phyloP scores from a whole-genome alignment of 2,329 filamentous ascomycete species.

The Phoma sp. region DNA sequence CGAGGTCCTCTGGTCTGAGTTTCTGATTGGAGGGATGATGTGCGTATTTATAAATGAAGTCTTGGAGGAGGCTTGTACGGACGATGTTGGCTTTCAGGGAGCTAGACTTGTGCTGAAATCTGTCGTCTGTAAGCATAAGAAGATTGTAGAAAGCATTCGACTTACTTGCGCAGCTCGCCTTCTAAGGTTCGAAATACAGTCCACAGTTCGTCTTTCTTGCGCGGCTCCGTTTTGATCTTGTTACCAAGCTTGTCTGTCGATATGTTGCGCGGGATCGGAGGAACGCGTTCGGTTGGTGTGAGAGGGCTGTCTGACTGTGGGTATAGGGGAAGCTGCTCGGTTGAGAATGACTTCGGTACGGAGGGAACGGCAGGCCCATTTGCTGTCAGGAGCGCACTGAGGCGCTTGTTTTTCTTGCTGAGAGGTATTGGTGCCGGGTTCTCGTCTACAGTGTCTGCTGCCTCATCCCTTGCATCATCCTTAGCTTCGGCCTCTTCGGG shows the following conservation, averaged over 20 bases:
- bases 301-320: slow-evolving; percentile 39
- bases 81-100: slow-evolving; percentile 77
- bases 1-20: slow-evolving; percentile 79
- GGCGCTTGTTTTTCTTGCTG: slow-evolving; percentile 45
- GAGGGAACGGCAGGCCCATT: slow-evolving; percentile 46
- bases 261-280: slow-evolving; percentile 51
- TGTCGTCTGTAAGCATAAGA: slow-evolving; percentile 32
- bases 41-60: slow-evolving; percentile 75
- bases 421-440: slow-evolving; percentile 27
- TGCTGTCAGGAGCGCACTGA: slow-evolving; percentile 42
- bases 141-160: neutral
- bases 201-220: slow-evolving; percentile 74
- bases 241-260: slow-evolving; percentile 50
- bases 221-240: slow-evolving; percentile 48
- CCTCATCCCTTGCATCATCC: slow-evolving; percentile 26
- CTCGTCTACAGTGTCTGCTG: slow-evolving; percentile 25
- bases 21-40: slow-evolving; percentile 69
- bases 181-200: slow-evolving; percentile 71
- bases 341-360: slow-evolving; percentile 57
- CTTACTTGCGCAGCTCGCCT: slow-evolving; percentile 69
- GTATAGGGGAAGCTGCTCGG: slow-evolving; percentile 51
- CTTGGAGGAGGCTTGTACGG: slow-evolving; percentile 68
- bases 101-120: slow-evolving; percentile 75
- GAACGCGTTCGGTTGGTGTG: slow-evolving; percentile 45
- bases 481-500: slow-evolving; percentile 36